Evolutionary conservation across 2,329 filamentous ascomycete species (phyloP).

Genomic region (Alternaria arbusti): DNA sequence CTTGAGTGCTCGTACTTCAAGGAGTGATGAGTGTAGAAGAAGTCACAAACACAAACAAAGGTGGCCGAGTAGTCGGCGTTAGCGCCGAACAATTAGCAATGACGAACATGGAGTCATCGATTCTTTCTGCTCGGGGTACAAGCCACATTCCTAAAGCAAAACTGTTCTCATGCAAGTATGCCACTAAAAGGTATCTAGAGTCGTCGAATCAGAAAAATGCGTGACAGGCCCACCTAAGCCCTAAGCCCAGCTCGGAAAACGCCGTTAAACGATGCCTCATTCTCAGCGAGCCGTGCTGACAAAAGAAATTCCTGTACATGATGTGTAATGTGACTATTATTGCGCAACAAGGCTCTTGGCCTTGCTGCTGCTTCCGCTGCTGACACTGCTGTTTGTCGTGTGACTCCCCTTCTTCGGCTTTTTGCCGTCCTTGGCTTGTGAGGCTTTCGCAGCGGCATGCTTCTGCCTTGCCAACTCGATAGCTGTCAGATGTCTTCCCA

Average conservation of each 20-base stretch:
- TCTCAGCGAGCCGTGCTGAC: slow-evolving; percentile 19
- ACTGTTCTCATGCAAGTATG: slow-evolving; percentile 7
- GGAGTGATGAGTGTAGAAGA: neutral
- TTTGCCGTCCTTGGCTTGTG: slow-evolving; percentile 39
- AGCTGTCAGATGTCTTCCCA: slow-evolving; percentile 40
- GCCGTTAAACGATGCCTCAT: slow-evolving; percentile 19
- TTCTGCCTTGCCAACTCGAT: slow-evolving; percentile 65
- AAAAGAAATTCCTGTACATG: slow-evolving; percentile 10
- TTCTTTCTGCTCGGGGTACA: slow-evolving; percentile 3
- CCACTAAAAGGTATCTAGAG: slow-evolving; percentile 36
- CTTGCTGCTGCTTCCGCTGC: slow-evolving; percentile 32
- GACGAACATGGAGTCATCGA: slow-evolving; percentile 16
- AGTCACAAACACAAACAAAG: slow-evolving; percentile 3
- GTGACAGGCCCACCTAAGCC: slow-evolving; percentile 9
- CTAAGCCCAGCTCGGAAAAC: slow-evolving; percentile 17
- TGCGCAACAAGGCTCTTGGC: slow-evolving; percentile 34
- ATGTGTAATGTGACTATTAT: slow-evolving; percentile 12
- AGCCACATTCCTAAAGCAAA: neutral
- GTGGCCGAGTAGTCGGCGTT: slow-evolving; percentile 8
- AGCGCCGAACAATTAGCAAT: slow-evolving; percentile 10
- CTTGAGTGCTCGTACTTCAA: neutral
- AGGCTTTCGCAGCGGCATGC: slow-evolving; percentile 57
- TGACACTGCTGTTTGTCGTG: slow-evolving; percentile 17
- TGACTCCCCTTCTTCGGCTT: slow-evolving; percentile 28
- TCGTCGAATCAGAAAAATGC: slow-evolving; percentile 31